Conservation (phyloP, 1,284 basidiomycete genomes). For the Austropuccinia psidii region DNA sequence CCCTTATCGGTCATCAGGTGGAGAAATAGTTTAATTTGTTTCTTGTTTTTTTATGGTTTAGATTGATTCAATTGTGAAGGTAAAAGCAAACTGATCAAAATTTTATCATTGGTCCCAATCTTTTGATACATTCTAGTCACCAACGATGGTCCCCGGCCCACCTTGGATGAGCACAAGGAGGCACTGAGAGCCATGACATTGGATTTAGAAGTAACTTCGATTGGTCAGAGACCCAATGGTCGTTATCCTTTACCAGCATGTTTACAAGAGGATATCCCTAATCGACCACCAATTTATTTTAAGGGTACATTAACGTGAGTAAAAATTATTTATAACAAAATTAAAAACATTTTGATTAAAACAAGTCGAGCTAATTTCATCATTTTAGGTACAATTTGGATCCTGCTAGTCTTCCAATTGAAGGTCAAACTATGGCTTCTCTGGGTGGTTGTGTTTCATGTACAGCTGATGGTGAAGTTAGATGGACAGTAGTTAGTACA, state of each 20-base stretch:
- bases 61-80: too few species aligned
- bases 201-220: slow-evolving; percentile 16
- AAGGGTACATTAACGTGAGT: slow-evolving; percentile 20
- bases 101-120: background rate
- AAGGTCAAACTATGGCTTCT: background rate
- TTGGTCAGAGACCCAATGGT: background rate
- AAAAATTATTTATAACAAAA: too few species aligned
- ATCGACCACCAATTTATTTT: slow-evolving; percentile 20
- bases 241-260: background rate
- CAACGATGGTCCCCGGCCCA: background rate
- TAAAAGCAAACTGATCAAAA: too few species aligned
- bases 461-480: slow-evolving; percentile 22
- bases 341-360: too few species aligned
- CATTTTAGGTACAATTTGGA: background rate
- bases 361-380: too few species aligned
- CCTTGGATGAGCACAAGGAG: background rate
- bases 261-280: background rate
- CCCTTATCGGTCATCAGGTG: background rate
- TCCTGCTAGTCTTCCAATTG: background rate
- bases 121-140: background rate
- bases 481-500: slow-evolving; percentile 12
- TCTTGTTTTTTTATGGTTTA: too few species aligned
- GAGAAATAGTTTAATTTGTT: too few species aligned
- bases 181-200: slow-evolving; percentile 17
- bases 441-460: slow-evolving; percentile 22